Conservation (phyloP, 176 grass and related monocot species). For the Canna indica region DNA sequence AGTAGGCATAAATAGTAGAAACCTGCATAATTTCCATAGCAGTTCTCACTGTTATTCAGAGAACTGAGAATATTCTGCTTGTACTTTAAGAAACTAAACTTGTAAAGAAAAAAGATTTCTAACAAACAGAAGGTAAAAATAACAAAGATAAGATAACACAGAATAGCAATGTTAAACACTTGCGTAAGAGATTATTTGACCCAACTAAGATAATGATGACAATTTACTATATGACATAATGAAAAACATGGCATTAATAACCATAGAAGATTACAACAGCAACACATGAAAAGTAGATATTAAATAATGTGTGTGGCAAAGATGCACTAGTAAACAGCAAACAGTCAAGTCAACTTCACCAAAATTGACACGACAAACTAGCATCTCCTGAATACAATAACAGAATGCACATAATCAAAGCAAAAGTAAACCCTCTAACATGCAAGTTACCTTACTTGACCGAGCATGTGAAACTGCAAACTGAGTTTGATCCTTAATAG, state of each 20-base stretch:
- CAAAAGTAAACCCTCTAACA: conserved; percentile 7
- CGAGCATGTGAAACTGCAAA: conserved; percentile 81
- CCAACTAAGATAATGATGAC: neutral
- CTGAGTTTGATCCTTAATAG: conserved; percentile 69
- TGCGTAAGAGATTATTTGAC: too few relatives aligned
- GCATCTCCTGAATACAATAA: neutral
- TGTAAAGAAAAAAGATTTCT: too few relatives aligned
- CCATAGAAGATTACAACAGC: neutral
- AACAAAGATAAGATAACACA: too few relatives aligned
- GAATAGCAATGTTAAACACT: too few relatives aligned
- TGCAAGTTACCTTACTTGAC: conserved; percentile 67
- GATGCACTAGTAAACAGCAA: neutral
- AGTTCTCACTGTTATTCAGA: too few relatives aligned
- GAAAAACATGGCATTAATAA: neutral
- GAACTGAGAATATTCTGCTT: too few relatives aligned
- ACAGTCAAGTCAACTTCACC: neutral
- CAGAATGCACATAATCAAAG: neutral
- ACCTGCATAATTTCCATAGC: too few relatives aligned
- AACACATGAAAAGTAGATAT: neutral
- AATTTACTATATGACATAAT: neutral
- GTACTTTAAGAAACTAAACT: too few relatives aligned
- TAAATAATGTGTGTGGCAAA: neutral
- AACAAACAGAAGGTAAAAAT: too few relatives aligned
- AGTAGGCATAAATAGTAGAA: too few relatives aligned
- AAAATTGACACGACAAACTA: neutral